These are phyloP conservation scores for Pleomassaria siparia DNA, from an alignment of 2,329 filamentous ascomycete genomes.

Conservation along the genomic window DNA sequence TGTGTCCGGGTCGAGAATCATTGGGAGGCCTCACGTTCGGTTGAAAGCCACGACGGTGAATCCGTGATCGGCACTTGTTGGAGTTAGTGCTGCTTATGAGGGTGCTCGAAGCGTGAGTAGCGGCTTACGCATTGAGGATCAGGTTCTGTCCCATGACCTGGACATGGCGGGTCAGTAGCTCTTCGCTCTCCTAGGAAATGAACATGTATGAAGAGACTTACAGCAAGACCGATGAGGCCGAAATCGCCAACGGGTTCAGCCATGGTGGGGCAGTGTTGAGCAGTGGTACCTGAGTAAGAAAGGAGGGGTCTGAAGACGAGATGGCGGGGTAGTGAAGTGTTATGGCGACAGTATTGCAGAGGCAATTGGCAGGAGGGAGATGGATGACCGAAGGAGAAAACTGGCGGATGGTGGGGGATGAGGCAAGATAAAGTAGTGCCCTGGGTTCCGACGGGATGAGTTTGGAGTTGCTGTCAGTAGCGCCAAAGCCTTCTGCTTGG, in stretches of 20 bases:
- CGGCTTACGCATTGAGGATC: conserved; percentile 55
- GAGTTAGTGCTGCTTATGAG: conserved; percentile 28
- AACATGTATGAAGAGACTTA: conserved; percentile 26
- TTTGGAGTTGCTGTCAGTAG: conserved; percentile 31
- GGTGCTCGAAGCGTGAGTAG: conserved; percentile 12
- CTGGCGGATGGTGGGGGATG: conserved; percentile 23
- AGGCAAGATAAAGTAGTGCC: conserved; percentile 34
- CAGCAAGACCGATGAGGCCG: conserved; percentile 56
- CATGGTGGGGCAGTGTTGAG: conserved; percentile 28
- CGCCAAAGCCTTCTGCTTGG: conserved; percentile 23
- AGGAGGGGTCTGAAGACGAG: conserved; percentile 8
- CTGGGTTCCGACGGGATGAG: conserved; percentile 35
- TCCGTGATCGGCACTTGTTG: conserved; percentile 56
- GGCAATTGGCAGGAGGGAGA: conserved; percentile 23
- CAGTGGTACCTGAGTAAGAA: conserved; percentile 18
- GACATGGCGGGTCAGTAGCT: conserved; percentile 21
- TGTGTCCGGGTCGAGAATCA: conserved; percentile 10
- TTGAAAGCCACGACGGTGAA: conserved; percentile 99
- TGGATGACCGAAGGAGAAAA: conserved; percentile 22
- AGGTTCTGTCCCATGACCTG: conserved; percentile 56
- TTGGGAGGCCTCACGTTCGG: conserved; percentile 63
- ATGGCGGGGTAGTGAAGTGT: conserved; percentile 27
- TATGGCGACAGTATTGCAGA: conserved; percentile 30
- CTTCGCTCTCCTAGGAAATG: background rate
- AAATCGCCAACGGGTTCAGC: conserved; percentile 52